phyloP scores from a whole-genome alignment of 805 yeast genomes.

The Metschnikowia drakensbergensis region DNA sequence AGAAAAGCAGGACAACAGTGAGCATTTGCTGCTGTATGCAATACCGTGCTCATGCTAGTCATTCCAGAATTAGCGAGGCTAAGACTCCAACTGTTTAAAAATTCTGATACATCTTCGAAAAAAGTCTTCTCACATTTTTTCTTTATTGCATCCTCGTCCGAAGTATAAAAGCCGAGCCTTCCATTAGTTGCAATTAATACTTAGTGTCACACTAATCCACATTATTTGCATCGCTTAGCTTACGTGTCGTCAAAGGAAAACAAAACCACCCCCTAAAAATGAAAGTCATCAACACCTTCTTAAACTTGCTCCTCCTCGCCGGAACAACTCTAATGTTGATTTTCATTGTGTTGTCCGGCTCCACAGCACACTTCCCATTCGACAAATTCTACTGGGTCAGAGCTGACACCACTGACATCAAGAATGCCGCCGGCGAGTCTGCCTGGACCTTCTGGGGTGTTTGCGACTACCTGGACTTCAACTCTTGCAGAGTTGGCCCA shows the following conservation, averaged over 20 bases:
- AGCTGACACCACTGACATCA: conserved; percentile 62
- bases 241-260: neutral
- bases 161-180: conserved; percentile 34
- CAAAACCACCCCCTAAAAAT: conserved; percentile 14
- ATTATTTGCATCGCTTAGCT: neutral
- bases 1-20: conserved; percentile 10
- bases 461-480: conserved; percentile 57
- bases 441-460: conserved; percentile 85
- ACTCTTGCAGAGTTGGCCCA: conserved; percentile 51
- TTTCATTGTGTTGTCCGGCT: conserved; percentile 33
- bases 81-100: conserved; percentile 10
- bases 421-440: conserved; percentile 46
- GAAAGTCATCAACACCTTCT: conserved; percentile 30
- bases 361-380: conserved; percentile 20
- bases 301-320: conserved; percentile 39
- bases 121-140: conserved; percentile 24
- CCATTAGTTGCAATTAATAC: neutral
- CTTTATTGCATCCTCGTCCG: conserved; percentile 38
- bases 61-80: conserved; percentile 15
- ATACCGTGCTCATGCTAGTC: conserved; percentile 12
- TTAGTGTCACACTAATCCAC: neutral
- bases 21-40: conserved; percentile 11
- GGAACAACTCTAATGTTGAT: conserved; percentile 50
- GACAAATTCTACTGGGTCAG: conserved; percentile 73
- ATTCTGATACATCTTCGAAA: conserved; percentile 21